Evolutionary conservation across 2,329 filamentous ascomycete species (phyloP).

Genomic region (Blastomyces parvus): DNA sequence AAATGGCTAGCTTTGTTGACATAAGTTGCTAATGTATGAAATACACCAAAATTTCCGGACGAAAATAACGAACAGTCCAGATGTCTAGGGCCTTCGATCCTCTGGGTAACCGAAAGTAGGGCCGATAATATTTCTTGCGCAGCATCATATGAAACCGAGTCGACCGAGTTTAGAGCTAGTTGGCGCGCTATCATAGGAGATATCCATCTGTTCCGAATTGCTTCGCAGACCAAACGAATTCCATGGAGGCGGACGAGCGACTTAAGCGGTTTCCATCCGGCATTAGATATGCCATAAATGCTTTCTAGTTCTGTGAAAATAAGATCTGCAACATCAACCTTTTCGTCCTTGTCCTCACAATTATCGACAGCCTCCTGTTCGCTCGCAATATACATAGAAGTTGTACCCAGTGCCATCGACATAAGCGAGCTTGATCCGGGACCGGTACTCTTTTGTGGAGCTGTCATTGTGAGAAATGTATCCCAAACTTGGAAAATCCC

Average conservation of each 20-base stretch:
- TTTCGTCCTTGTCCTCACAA: conserved; percentile 23
- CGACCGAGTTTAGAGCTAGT: conserved; percentile 28
- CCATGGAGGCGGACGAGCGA: conserved; percentile 35
- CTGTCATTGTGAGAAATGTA: conserved; percentile 30
- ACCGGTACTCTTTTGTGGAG: conserved; percentile 11
- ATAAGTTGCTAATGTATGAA: conserved; percentile 27
- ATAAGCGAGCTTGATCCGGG: conserved; percentile 30
- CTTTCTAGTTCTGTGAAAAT: conserved; percentile 36
- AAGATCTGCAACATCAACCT: conserved; percentile 33
- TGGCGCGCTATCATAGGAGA: conserved; percentile 24
- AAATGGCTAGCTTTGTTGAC: conserved; percentile 14
- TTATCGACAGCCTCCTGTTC: conserved; percentile 31
- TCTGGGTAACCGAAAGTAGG: conserved; percentile 20
- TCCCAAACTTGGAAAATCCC: conserved; percentile 29
- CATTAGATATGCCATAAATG: conserved; percentile 26
- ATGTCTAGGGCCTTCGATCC: conserved; percentile 16
- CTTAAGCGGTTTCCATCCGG: conserved; percentile 34
- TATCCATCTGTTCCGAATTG: conserved; percentile 31
- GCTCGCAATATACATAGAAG: conserved; percentile 31
- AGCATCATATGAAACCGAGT: conserved; percentile 27
- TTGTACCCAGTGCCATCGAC: conserved; percentile 27
- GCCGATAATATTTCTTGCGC: conserved; percentile 28
- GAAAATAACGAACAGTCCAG: conserved; percentile 22
- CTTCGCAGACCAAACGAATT: conserved; percentile 29
- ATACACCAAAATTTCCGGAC: conserved; percentile 23